Conservation (phyloP, 2,329 filamentous ascomycete genomes). For the Exophiala calicioides region DNA sequence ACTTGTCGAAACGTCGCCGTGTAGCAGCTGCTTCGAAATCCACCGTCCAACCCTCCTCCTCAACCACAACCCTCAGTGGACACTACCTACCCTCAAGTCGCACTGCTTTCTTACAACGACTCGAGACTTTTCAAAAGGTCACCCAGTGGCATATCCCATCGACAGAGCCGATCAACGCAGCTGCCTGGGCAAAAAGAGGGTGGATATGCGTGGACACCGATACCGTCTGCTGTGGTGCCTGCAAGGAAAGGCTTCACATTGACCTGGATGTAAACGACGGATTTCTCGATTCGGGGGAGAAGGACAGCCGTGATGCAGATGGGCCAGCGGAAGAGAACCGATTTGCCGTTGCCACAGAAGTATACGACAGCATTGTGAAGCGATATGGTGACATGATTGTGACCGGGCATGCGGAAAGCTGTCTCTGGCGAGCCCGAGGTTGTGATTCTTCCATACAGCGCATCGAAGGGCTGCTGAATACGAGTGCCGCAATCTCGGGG, state of each 20-base stretch:
- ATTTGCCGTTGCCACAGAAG: conserved; percentile 27
- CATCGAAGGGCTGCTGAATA: conserved; percentile 62
- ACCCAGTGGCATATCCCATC: conserved; percentile 87
- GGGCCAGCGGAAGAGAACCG: conserved; percentile 19
- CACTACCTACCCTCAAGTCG: conserved; percentile 88
- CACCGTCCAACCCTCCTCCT: conserved; percentile 34
- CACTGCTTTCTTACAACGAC: conserved; percentile 73
- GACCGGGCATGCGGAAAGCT: conserved; percentile 74
- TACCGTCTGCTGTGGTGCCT: conserved; percentile 81
- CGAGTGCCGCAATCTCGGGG: conserved; percentile 57
- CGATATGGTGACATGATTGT: conserved; percentile 74
- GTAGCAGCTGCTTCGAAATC: conserved; percentile 23
- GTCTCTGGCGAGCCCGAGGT: conserved; percentile 82
- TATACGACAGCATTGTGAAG: conserved; percentile 68
- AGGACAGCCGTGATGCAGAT: conserved; percentile 42
- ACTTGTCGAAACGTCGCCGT: conserved; percentile 30
- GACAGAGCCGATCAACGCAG: conserved; percentile 79
- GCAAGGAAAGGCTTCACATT: conserved; percentile 79
- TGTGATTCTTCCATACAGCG: conserved; percentile 76
- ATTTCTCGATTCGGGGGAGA: conserved; percentile 21
- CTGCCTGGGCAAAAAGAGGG: conserved; percentile 91
- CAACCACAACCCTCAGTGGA: conserved; percentile 46
- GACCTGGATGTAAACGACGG: conserved; percentile 62
- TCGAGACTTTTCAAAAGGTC: conserved; percentile 87
- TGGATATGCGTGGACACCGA: conserved; percentile 86